A percentile compares a stretch with the other conserved stretches of the same genome.
Conservation (phyloP, 2,329 filamentous ascomycete genomes). For the Penicillium sp. region DNA sequence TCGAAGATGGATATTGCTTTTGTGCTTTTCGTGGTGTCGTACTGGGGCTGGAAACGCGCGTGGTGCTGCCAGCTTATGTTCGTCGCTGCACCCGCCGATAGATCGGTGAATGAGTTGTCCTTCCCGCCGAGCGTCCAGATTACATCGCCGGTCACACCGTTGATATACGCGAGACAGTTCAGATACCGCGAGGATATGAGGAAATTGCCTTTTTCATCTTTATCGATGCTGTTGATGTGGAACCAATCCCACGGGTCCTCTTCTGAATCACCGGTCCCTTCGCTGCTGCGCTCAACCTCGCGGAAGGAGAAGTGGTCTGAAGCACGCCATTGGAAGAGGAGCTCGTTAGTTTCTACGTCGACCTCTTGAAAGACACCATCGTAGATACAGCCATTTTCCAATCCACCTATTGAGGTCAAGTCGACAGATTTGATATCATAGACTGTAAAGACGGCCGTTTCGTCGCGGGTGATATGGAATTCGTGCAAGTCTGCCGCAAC, state of each 20-base stretch:
- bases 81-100: constrained; percentile 44
- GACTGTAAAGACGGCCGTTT: constrained; percentile 45
- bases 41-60: constrained; percentile 43
- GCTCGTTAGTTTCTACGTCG: constrained; percentile 44
- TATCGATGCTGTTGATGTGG: constrained; percentile 57
- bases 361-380: constrained; percentile 49
- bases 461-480: constrained; percentile 44
- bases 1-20: constrained; percentile 42
- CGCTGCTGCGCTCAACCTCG: constrained; percentile 22
- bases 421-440: constrained; percentile 42
- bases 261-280: constrained; percentile 18
- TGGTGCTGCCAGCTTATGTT: constrained; percentile 56
- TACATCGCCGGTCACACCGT: constrained; percentile 46
- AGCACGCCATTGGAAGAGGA: constrained; percentile 50
- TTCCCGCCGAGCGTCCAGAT: constrained; percentile 55
- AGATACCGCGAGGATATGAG: constrained; percentile 44
- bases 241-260: constrained; percentile 53
- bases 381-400: constrained; percentile 38
- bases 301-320: constrained; percentile 43
- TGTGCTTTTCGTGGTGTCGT: constrained; percentile 13
- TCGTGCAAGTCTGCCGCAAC: constrained; percentile 45
- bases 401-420: constrained; percentile 38
- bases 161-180: constrained; percentile 41
- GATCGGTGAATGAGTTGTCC: constrained; percentile 43
- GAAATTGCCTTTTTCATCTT: constrained; percentile 48